Evolutionary conservation across 352 stramenopile genomes (phyloP), one percentile per base, ranked within the genome.

Genomic region (Plasmopara muralis): DNA sequence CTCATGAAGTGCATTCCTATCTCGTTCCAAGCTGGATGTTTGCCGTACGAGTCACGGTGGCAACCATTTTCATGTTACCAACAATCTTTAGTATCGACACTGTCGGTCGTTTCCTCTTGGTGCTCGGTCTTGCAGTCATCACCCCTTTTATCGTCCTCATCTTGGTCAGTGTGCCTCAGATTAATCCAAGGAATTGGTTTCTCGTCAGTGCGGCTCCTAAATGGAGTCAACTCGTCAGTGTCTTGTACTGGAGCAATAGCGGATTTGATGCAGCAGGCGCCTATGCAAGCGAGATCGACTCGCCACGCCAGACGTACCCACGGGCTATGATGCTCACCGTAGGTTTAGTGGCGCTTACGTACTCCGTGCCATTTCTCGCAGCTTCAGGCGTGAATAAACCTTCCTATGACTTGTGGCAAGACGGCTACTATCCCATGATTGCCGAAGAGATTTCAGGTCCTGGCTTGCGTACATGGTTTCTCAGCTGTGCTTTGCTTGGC

Each of bases 211-310:
- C 68, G 12, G 46, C 83, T 57, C 60, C 62, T 14, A 52, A 35
- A 4, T 98, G 87, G 87, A 77, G 77, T 44, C 78, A 87, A 33
- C 91, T 95, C 15, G 45, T 98, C 8, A 98, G 97, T 62, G 90
- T 96, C 28, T 60, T 98, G 16, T 98, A 98, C 66, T 98, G 94
- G 94, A 97, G 95, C 70, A 89, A 98, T 53, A 98, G 96, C 58
- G 93, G 86, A 18, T 98, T 97, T 57, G 95, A 98, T 57, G 78
- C 70, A n/a, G 93, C 87, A 0, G 89, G 85, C 8, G 83, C 77
- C 2, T 98, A 97, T 66, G 90, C 92, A 8, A 87, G 77, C 16
- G 93, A 98, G 64, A 93, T 98, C 34, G 66, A 94, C 18, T 72
- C 90, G 33, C 89, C 90, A 1, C 69, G 66, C 30, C 64, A 62